A percentile compares a stretch with the other conserved stretches of the same genome.
Conservation (phyloP, 2,329 filamentous ascomycete species). For the Saccharata proteae region DNA sequence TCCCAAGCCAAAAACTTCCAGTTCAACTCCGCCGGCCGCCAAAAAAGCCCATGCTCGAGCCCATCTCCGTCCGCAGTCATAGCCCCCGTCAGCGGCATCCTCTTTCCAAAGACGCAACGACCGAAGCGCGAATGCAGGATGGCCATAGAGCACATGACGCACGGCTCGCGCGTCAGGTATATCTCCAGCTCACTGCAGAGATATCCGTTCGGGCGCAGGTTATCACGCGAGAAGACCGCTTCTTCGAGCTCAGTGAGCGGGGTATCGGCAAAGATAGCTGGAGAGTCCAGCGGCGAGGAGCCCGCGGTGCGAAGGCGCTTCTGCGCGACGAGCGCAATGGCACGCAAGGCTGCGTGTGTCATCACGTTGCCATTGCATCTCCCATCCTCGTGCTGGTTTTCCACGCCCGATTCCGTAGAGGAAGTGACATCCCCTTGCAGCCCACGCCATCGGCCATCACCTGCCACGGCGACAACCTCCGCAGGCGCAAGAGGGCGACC, state of each 20-base stretch:
- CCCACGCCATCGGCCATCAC: constrained; percentile 59
- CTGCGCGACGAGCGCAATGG: constrained; percentile 68
- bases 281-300: constrained; percentile 14
- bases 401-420: too few species aligned
- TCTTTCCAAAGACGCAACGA: constrained; percentile 65
- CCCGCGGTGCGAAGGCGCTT: constrained; percentile 30
- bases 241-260: constrained; percentile 58
- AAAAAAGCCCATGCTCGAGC: constrained; percentile 47
- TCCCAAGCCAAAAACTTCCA: constrained; percentile 79
- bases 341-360: constrained; percentile 65
- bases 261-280: constrained; percentile 50
- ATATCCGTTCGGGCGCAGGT: constrained; percentile 59
- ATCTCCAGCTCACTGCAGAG: constrained; percentile 88
- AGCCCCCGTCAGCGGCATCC: constrained; percentile 72
- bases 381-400: not conserved
- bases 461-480: constrained; percentile 59
- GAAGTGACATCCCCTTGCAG: constrained; percentile 2
- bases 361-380: constrained; percentile 60
- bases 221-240: constrained; percentile 45
- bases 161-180: constrained; percentile 91
- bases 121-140: constrained; percentile 89
- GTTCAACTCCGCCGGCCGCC: constrained; percentile 62
- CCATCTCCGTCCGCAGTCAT: constrained; percentile 55
- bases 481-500: constrained; percentile 26
- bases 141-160: constrained; percentile 94